Percentiles rank a stretch among this genome's conserved stretches.
phyloP scores from a whole-genome alignment of 805 yeast species.

The Wickerhamiella parazyma region DNA sequence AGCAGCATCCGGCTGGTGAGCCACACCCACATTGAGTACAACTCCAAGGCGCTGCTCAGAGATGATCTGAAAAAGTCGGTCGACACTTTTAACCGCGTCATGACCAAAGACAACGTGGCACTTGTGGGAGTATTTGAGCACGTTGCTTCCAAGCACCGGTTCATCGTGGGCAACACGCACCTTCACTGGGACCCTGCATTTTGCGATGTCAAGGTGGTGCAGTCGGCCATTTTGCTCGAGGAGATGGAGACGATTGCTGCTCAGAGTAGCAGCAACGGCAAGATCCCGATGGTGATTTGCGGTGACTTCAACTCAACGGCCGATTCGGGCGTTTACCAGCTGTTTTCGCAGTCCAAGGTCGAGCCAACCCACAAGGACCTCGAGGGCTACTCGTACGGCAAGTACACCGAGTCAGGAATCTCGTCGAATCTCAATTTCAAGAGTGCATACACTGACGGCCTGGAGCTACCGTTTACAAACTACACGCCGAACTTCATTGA shows the following conservation, averaged over 20 bases:
- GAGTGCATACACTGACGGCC: conserved; percentile 71
- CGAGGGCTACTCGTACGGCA: conserved; percentile 80
- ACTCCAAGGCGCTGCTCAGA: conserved; percentile 31
- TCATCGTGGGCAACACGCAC: conserved; percentile 79
- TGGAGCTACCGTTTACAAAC: conserved; percentile 89
- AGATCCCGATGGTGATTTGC: conserved; percentile 66
- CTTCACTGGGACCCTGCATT: conserved; percentile 97
- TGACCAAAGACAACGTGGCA: conserved; percentile 91
- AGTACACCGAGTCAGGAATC: conserved; percentile 80
- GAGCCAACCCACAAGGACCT: conserved; percentile 60
- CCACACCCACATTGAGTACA: conserved; percentile 68
- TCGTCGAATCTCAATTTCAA: conserved; percentile 66
- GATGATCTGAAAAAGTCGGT: conserved; percentile 85
- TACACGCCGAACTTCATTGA: conserved; percentile 87
- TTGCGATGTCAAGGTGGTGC: conserved; percentile 92
- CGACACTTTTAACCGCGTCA: conserved; percentile 88
- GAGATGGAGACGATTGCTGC: conserved; percentile 55
- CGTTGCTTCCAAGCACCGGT: conserved; percentile 50
- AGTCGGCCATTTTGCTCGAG: conserved; percentile 81
- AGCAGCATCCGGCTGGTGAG: conserved; percentile 56
- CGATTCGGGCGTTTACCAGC: conserved; percentile 83
- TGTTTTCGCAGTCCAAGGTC: conserved; percentile 71
- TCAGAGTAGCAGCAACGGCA: conserved; percentile 30
- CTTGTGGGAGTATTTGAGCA: conserved; percentile 64
- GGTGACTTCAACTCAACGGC: conserved; percentile 90